Conservation (phyloP, 2,329 filamentous ascomycete genomes). For the Aspergillus neotritici region DNA sequence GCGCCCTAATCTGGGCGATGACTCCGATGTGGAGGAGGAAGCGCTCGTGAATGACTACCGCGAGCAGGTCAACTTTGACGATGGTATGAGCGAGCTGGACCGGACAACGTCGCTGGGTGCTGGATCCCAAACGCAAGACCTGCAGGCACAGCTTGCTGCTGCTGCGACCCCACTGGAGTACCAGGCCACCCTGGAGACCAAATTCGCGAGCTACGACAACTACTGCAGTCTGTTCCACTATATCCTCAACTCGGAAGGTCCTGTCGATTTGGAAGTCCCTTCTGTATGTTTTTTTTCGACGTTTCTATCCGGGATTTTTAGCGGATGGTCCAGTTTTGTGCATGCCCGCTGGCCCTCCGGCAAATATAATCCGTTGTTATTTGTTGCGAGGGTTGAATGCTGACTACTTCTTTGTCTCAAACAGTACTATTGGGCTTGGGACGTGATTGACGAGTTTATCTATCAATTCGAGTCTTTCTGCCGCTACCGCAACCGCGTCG, state of each 20-base stretch:
- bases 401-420: background rate
- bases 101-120: constrained; percentile 63
- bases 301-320: constrained; percentile 4
- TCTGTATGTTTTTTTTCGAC: constrained; percentile 62
- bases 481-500: constrained; percentile 88
- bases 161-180: constrained; percentile 95
- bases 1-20: constrained; percentile 56
- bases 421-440: constrained; percentile 99
- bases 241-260: constrained; percentile 98
- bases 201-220: constrained; percentile 98
- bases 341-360: too few species aligned
- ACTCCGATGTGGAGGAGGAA: constrained; percentile 95
- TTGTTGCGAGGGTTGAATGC: background rate
- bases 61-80: constrained; percentile 92
- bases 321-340: constrained; percentile 3
- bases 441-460: constrained; percentile 99
- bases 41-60: constrained; percentile 91
- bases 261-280: constrained; percentile 91
- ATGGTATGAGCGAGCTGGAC: constrained; percentile 76
- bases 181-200: constrained; percentile 89
- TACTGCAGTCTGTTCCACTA: constrained; percentile 99
- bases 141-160: constrained; percentile 84
- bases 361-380: background rate
- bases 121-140: constrained; percentile 75
- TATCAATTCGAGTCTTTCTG: constrained; percentile 99